Base-by-base conservation (phyloP, 2,329 filamentous ascomycete genomes). In the Magnaporthales sp. region DNA sequence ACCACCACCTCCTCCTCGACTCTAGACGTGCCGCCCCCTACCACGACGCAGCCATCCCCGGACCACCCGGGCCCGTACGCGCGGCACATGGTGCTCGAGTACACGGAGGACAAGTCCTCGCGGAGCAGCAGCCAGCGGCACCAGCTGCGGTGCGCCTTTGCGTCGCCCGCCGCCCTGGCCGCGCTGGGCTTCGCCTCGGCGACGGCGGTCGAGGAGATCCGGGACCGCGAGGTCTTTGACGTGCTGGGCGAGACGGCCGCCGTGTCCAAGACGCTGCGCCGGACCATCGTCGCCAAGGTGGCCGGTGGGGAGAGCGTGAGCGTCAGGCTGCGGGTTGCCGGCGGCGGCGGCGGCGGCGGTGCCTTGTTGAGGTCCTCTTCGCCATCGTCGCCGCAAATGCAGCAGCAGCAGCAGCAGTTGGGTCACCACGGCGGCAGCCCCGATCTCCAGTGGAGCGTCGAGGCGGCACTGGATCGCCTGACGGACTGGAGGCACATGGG, bases 161-260 rank as follows among this genome's bases (percentile, higher is more conserved):
- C 79, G 15, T 69, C 70, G 2, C 26, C 46, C 0, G 66, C 68
- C 0, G 79, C 83, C 63, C 75, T 82, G 0, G 79, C 83, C 11
- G 74, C 83, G 11, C 77, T 87, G 1, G 79, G 80, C 13, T 75
- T 83, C 2, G 9, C 27, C 15, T 61, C 64, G 11, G 22, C 5
- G 63, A 30, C 11, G 22, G 22, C 26, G 1, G 74, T 74, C 19
- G 71, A 75, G 38, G 73, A 75, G 13, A 73, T 73, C 2, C 70
- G 72, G 3, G 74, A 77, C 1, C 73, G 76, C 1, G 84, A 87
- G 68, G 77, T 86, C 13, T 87, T 87, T 71, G 78, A 80, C 56
- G 80, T 86, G n/a, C 77, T 88, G 4, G 74, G 77, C 4, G 78
- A 82, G n/a, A 77, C 80, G 9, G 77, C 78, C 0, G 77, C 75